Conservation (phyloP, 345 rosid species). For the Lumnitzera racemosa region DNA sequence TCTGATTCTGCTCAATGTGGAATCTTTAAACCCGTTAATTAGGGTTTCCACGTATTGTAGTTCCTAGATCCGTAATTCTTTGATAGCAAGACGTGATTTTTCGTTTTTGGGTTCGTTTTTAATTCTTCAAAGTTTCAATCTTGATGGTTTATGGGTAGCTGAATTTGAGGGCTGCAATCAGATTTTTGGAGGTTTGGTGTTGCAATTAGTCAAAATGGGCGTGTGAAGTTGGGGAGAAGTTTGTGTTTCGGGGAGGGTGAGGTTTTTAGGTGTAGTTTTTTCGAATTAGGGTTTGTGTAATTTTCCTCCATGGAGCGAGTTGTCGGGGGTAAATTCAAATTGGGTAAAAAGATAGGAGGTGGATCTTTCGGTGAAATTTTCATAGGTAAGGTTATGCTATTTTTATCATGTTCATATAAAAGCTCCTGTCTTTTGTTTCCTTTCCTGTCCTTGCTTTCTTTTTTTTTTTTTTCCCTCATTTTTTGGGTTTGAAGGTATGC, state of each 20-base stretch:
- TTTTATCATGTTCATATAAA: neutral
- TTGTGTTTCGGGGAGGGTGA: too few species aligned
- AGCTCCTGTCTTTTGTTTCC: neutral
- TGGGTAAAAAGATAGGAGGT: constrained; percentile 62
- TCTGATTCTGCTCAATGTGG: too few species aligned
- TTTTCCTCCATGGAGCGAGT: constrained; percentile 39
- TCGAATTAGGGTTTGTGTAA: neutral
- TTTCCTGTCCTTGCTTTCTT: neutral
- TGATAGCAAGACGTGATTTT: too few species aligned
- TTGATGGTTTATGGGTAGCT: too few species aligned
- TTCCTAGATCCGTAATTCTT: constrained; percentile 1
- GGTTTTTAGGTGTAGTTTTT: neutral
- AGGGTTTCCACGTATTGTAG: too few species aligned
- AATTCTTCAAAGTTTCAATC: too few species aligned
- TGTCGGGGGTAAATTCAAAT: constrained; percentile 51
- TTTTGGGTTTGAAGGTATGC: neutral
- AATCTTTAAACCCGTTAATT: too few species aligned
- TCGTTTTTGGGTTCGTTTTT: too few species aligned
- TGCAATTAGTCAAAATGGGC: too few species aligned
- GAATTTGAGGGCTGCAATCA: too few species aligned
- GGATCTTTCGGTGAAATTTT: constrained; percentile 65
- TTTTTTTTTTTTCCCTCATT: neutral
- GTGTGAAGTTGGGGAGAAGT: too few species aligned
- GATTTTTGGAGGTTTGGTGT: too few species aligned
- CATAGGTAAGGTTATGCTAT: constrained; percentile 28